Percentiles rank a stretch among this genome's conserved stretches.
Evolutionary conservation across 352 stramenopile genomes (phyloP).

Genomic region (Phytopythium litorale): DNA sequence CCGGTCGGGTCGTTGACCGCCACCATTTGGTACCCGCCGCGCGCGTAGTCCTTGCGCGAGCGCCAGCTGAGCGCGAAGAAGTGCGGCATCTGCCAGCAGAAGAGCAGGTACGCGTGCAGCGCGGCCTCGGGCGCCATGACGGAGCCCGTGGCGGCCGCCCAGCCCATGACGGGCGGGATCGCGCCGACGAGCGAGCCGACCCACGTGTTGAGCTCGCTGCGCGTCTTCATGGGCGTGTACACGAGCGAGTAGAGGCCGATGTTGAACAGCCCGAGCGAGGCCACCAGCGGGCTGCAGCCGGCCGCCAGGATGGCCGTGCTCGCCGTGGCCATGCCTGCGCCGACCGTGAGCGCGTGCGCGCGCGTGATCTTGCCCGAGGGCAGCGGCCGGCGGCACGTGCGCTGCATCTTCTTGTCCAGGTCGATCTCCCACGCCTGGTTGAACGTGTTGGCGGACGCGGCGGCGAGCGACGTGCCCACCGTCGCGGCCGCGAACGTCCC

Average conservation of each 20-base stretch:
- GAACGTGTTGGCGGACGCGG: constrained; percentile 94
- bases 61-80: constrained; percentile 99
- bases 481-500: constrained; percentile 86
- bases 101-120: constrained; percentile 88
- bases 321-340: constrained; percentile 75
- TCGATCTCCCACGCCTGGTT: constrained; percentile 98
- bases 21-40: constrained; percentile 96
- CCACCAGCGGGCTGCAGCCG: constrained; percentile 94
- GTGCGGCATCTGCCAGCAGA: constrained; percentile 99
- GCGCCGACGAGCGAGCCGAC: constrained; percentile 98
- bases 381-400: constrained; percentile 93
- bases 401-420: constrained; percentile 95
- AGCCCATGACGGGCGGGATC: constrained; percentile 98
- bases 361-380: constrained; percentile 83
- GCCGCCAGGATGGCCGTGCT: constrained; percentile 89
- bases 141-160: constrained; percentile 92
- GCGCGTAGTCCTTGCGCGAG: constrained; percentile 89
- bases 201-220: constrained; percentile 98
- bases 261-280: constrained; percentile 94
- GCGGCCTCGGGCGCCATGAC: constrained; percentile 66
- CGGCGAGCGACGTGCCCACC: constrained; percentile 94
- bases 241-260: constrained; percentile 97
- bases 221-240: constrained; percentile 99
- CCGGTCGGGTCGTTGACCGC: constrained; percentile 91
- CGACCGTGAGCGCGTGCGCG: constrained; percentile 81